phyloP scores from a whole-genome alignment of 2,329 filamentous ascomycete species.

The Monilinia laxa region DNA sequence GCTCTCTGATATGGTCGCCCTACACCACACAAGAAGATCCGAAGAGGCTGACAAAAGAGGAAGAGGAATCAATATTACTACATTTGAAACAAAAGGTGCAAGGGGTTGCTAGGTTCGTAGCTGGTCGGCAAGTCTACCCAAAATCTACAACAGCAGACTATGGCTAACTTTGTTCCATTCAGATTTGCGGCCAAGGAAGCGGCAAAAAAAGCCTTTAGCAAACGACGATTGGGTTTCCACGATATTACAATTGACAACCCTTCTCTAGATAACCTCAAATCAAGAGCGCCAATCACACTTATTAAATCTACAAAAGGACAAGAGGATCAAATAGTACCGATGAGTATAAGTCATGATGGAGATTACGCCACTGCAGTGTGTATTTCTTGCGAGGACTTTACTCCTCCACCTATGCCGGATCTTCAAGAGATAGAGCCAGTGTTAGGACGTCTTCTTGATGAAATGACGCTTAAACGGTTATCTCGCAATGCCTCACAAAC shows the following conservation, averaged over 20 bases:
- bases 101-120: slow-evolving; percentile 30
- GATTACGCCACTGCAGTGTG: slow-evolving; percentile 76
- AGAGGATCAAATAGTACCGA: slow-evolving; percentile 55
- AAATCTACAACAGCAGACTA: neutral
- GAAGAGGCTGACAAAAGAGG: slow-evolving; percentile 11
- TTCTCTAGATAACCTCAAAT: neutral
- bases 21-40: neutral
- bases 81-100: slow-evolving; percentile 14
- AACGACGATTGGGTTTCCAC: slow-evolving; percentile 59
- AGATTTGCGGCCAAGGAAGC: slow-evolving; percentile 69
- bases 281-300: slow-evolving; percentile 30
- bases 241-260: slow-evolving; percentile 49
- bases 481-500: neutral
- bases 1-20: slow-evolving; percentile 4
- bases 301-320: slow-evolving; percentile 31
- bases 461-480: slow-evolving; percentile 6
- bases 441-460: slow-evolving; percentile 7
- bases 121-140: slow-evolving; percentile 31
- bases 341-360: slow-evolving; percentile 87
- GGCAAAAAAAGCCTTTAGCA: slow-evolving; percentile 67
- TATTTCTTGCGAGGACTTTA: slow-evolving; percentile 45
- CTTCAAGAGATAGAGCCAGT: slow-evolving; percentile 10
- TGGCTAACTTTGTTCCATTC: neutral
- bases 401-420: slow-evolving; percentile 8
- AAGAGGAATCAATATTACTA: slow-evolving; percentile 9